Evolutionary conservation across 345 rosid species (phyloP).

Genomic region (Gossypium turneri): DNA sequence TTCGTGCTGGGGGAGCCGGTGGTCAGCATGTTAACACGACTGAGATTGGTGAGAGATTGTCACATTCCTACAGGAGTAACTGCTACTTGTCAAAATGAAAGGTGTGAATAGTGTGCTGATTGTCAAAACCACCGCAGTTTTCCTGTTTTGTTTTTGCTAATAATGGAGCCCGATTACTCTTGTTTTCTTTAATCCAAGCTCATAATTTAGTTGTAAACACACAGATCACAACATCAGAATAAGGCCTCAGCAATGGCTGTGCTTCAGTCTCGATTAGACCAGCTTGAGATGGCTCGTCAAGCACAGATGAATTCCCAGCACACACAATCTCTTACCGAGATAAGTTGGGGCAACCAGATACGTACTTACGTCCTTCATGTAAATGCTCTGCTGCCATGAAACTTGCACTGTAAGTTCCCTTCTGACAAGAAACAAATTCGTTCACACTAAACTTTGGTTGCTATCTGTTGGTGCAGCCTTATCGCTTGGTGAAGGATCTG

Average conservation of each 20-base stretch:
- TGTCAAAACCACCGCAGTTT: background rate
- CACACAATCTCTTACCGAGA: constrained; percentile 85
- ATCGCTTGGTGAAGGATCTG: constrained; percentile 91
- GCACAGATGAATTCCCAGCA: constrained; percentile 87
- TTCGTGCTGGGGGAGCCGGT: constrained; percentile 88
- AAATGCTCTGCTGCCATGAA: constrained; percentile 21
- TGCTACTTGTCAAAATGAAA: constrained; percentile 89
- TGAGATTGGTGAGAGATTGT: constrained; percentile 88
- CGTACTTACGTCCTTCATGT: constrained; percentile 89
- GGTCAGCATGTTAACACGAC: constrained; percentile 93
- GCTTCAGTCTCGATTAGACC: constrained; percentile 87
- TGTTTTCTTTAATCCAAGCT: background rate
- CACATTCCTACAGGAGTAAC: constrained; percentile 92
- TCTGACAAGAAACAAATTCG: background rate
- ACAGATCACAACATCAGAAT: constrained; percentile 81
- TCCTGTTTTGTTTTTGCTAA: constrained; percentile 9
- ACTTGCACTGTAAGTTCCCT: constrained; percentile 8
- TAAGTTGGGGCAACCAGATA: constrained; percentile 94
- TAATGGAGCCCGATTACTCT: background rate
- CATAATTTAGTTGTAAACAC: constrained; percentile 7
- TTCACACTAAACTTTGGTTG: background rate
- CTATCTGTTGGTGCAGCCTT: constrained; percentile 51
- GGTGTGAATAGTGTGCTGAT: constrained; percentile 33
- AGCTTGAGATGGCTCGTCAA: constrained; percentile 85
- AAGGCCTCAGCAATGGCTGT: constrained; percentile 97